Base-by-base conservation (phyloP, 2,329 filamentous ascomycete species). In the Xylaria sp. region DNA sequence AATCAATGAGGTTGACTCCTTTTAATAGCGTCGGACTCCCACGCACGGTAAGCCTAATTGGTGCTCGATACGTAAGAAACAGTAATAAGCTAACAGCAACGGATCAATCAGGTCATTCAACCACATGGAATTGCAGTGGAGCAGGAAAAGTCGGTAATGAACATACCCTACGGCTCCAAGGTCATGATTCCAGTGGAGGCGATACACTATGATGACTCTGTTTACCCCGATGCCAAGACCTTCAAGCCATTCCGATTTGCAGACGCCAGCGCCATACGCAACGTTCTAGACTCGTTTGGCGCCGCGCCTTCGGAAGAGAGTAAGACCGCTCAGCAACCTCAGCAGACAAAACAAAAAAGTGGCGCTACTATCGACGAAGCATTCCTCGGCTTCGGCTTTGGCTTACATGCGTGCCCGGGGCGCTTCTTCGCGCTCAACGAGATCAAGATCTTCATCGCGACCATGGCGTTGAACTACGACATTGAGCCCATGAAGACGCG, bases 1-100 rank as follows among this genome's bases (percentile, higher is more conserved):
- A 69, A 59, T 69, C 67, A n/a, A 66, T 69, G 58, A 59, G 67
- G 9, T 10, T 66, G 2, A 20, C 28, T 12, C 58, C 63, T 4
- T 50, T 68, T 36, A 52, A 32, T 20, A 61, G 46, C 20, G 41
- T 68, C 2, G 61, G 61, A 2, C 46, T 66, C 9, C 63, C 63
- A 1, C 28, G 66, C 23, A 69, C 52, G 20, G 66, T 68, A 58
- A 48, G 55, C 30, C 20, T 34, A 53, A 34, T 28, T n/a, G 6
- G 9, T n/a, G 34, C 15, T 18, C 5, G 5, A 1, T 41, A 18
- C 8, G 30, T 18, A 41, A 41, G 39, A 41, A 15, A 41, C 15
- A 41, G 2, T 18, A 41, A 18, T 6, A 8, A n/a, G n/a, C 18
- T 43, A 43, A 43, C 18, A n/a, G 18, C 5, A 43, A 4, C 18